Conservation (phyloP, 495 filamentous ascomycete genomes). For the Geopyxis carbonaria region DNA sequence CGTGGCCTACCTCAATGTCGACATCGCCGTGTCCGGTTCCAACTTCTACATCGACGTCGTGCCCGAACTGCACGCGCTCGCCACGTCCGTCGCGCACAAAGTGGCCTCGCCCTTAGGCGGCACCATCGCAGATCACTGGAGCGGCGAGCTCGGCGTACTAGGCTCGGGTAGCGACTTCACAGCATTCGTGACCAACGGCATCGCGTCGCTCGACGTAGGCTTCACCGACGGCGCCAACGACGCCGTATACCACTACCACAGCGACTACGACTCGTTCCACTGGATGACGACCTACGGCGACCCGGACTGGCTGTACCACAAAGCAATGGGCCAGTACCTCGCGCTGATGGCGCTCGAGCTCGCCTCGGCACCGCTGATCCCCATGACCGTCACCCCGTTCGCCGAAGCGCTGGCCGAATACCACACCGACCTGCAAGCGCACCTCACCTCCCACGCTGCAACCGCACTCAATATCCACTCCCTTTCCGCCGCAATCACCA, state of each 20-base stretch:
- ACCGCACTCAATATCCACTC: too few species aligned
- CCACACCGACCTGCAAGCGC: too few species aligned
- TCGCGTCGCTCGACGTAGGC: constrained; percentile 40
- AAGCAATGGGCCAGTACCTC: constrained; percentile 40
- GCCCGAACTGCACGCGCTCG: constrained; percentile 60
- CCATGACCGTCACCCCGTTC: constrained; percentile 24
- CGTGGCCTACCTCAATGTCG: constrained; percentile 55
- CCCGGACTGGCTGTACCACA: constrained; percentile 42
- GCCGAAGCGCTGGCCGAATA: neutral
- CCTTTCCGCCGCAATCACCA: too few species aligned
- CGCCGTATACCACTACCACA: constrained; percentile 58
- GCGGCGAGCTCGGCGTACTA: too few species aligned
- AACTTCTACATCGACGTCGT: too few species aligned
- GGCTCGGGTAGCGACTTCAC: constrained; percentile 61
- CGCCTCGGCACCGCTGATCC: constrained; percentile 22
- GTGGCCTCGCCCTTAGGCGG: too few species aligned
- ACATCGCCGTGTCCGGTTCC: constrained; percentile 41
- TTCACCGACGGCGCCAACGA: constrained; percentile 31
- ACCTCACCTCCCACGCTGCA: too few species aligned
- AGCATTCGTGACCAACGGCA: constrained; percentile 49
- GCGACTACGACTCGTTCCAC: constrained; percentile 56
- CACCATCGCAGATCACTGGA: too few species aligned
- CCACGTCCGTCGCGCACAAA: constrained; percentile 49
- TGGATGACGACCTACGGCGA: constrained; percentile 61
- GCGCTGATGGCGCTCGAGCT: constrained; percentile 29